Evolutionary conservation across 768 basidiomycete genomes (phyloP).

Genomic region (Agrocybe praecox): DNA sequence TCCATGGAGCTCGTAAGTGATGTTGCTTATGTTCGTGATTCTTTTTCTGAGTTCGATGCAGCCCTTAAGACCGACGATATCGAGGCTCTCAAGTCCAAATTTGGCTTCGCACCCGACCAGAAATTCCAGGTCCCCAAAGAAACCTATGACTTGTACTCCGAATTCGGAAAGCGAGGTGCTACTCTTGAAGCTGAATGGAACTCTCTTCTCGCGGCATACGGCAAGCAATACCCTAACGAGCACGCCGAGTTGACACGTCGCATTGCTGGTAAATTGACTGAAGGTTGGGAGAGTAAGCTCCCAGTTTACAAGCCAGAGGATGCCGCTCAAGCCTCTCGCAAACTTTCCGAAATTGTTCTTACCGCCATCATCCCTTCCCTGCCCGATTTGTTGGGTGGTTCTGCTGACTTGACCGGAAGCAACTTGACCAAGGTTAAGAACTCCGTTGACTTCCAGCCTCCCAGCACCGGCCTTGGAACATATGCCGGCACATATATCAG

Average conservation of each 20-base stretch:
- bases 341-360: constrained; percentile 89
- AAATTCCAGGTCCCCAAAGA: constrained; percentile 78
- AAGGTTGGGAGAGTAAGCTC: constrained; percentile 83
- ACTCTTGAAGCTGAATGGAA: constrained; percentile 78
- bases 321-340: constrained; percentile 87
- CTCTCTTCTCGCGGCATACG: constrained; percentile 65
- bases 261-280: constrained; percentile 79
- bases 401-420: constrained; percentile 90
- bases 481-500: constrained; percentile 92
- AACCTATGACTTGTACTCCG: constrained; percentile 68
- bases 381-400: constrained; percentile 88
- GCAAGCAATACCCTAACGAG: constrained; percentile 79
- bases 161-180: constrained; percentile 72
- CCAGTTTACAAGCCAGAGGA: constrained; percentile 86
- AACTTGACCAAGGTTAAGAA: constrained; percentile 89
- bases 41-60: constrained; percentile 28
- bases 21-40: background rate
- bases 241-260: constrained; percentile 86
- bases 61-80: constrained; percentile 95
- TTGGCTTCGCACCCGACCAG: constrained; percentile 77
- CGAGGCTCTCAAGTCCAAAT: constrained; percentile 77
- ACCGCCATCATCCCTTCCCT: constrained; percentile 72
- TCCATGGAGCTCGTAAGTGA: constrained; percentile 90
- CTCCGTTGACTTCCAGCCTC: constrained; percentile 90
- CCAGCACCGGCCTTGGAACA: constrained; percentile 78